Conservation (phyloP, 2,329 filamentous ascomycete genomes). For the Calonectria honghensis region DNA sequence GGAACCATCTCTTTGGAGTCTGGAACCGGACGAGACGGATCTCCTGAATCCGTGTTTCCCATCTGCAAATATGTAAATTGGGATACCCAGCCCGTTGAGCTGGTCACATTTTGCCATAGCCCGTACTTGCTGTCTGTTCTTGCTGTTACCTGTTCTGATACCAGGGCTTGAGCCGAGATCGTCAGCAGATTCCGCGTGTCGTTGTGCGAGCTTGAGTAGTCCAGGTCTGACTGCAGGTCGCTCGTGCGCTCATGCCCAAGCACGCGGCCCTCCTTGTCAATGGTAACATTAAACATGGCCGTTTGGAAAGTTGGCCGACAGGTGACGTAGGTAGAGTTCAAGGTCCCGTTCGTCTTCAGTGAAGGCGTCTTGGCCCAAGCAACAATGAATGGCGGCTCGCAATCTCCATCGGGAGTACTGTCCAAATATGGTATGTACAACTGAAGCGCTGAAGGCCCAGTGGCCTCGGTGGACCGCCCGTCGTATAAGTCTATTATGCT, state of each 20-base stretch:
- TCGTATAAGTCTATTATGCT: background rate
- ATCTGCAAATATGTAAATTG: background rate
- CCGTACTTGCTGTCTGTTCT: background rate
- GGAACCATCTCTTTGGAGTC: background rate
- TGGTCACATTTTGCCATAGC: background rate
- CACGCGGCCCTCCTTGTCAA: background rate
- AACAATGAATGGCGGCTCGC: background rate
- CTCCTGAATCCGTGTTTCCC: background rate
- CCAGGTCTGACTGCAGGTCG: background rate
- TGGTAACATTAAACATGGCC: background rate
- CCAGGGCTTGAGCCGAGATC: background rate
- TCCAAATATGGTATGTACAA: background rate
- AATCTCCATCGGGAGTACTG: background rate
- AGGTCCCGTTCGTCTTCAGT: background rate
- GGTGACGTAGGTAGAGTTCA: background rate
- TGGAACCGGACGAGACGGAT: background rate
- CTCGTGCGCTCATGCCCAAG: background rate
- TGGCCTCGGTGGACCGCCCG: fast-evolving
- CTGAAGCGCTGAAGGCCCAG: background rate
- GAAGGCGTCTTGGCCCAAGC: background rate
- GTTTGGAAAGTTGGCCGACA: background rate
- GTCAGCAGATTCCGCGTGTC: background rate
- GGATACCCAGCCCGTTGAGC: background rate
- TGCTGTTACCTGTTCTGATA: background rate
- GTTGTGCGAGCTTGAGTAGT: background rate